Percentiles rank a stretch among this genome's conserved stretches.
Evolutionary conservation across 2,329 filamentous ascomycete genomes (phyloP).

Genomic region (Botrytis squamosa): DNA sequence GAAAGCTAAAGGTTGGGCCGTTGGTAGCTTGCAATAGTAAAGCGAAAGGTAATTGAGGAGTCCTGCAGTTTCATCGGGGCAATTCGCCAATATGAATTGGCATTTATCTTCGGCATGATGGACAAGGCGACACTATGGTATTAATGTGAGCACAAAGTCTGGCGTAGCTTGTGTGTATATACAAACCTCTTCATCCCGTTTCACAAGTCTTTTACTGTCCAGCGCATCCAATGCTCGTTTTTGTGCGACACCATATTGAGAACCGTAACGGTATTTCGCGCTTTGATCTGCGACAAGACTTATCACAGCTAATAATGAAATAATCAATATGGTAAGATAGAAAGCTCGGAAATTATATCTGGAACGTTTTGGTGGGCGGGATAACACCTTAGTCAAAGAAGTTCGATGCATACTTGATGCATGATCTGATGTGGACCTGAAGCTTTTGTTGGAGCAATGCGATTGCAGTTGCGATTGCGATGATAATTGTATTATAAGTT

Average conservation of each 20-base stretch:
- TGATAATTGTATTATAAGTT: background rate
- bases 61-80: constrained; percentile 84
- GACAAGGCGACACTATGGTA: constrained; percentile 69
- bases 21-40: constrained; percentile 79
- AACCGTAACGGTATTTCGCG: constrained; percentile 35
- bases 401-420: constrained; percentile 32
- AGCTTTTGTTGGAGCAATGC: background rate
- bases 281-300: constrained; percentile 37
- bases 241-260: constrained; percentile 34
- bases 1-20: constrained; percentile 76
- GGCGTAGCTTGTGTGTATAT: background rate
- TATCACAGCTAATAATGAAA: constrained; percentile 36
- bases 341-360: constrained; percentile 39
- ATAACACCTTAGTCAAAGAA: constrained; percentile 27
- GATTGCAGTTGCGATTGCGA: constrained; percentile 8
- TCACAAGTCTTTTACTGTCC: constrained; percentile 32
- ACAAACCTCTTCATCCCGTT: constrained; percentile 39
- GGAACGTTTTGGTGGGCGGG: constrained; percentile 21
- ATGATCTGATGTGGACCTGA: constrained; percentile 27
- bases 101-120: constrained; percentile 79
- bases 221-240: constrained; percentile 32
- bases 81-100: constrained; percentile 78
- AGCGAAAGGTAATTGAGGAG: constrained; percentile 83
- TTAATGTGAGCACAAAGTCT: constrained; percentile 13
- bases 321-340: constrained; percentile 37